Evolutionary conservation across 1,139 yeast species (phyloP).

Genomic region (Hyphopichia burtonii): DNA sequence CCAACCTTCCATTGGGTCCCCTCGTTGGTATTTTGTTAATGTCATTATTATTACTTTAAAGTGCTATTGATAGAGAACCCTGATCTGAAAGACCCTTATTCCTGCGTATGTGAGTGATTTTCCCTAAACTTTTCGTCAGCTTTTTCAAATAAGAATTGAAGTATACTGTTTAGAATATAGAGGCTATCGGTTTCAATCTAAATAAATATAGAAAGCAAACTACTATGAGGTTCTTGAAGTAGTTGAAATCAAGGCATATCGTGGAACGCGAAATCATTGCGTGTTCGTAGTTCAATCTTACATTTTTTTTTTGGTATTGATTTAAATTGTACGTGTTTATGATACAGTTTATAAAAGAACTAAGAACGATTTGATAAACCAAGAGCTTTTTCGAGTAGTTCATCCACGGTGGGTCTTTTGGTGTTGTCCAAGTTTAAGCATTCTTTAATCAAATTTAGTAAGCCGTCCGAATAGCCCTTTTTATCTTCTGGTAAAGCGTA

Average conservation of each 20-base stretch:
- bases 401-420: constrained; percentile 62
- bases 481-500: constrained; percentile 57
- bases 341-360: neutral
- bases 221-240: too few relatives aligned
- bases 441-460: constrained; percentile 52
- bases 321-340: neutral
- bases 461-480: constrained; percentile 48
- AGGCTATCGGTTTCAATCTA: too few relatives aligned
- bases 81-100: neutral
- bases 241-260: too few relatives aligned
- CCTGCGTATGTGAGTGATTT: too few relatives aligned
- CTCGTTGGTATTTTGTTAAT: constrained; percentile 38
- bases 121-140: too few relatives aligned
- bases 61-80: neutral
- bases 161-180: too few relatives aligned
- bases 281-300: neutral
- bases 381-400: constrained; percentile 50
- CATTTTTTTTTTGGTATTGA: neutral
- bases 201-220: too few relatives aligned
- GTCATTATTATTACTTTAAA: constrained; percentile 18
- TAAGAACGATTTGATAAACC: constrained; percentile 8
- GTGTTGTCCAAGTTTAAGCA: constrained; percentile 64
- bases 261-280: neutral
- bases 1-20: constrained; percentile 47
- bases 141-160: too few relatives aligned